A percentile compares a stretch with the other conserved stretches of the same genome.
phyloP scores from a whole-genome alignment of 2,329 filamentous ascomycete species.

The Neophaeococcomyces mojaviensis region DNA sequence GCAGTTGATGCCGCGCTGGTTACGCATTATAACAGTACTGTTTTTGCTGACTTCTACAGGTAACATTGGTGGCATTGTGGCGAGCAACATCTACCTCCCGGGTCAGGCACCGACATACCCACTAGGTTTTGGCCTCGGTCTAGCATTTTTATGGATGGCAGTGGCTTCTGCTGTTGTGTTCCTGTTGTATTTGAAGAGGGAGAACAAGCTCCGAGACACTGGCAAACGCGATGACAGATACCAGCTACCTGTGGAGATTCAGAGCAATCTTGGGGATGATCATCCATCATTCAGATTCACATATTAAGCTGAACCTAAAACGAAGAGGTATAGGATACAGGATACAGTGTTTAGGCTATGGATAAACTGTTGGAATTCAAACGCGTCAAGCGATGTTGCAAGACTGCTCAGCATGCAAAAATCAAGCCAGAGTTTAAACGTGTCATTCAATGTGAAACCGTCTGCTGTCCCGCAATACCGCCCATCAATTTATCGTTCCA shows the following conservation, averaged over 20 bases:
- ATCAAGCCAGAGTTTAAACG: too few species aligned
- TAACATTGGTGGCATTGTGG: slow-evolving; percentile 29
- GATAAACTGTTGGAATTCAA: too few species aligned
- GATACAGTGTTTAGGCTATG: too few species aligned
- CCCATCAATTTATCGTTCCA: too few species aligned
- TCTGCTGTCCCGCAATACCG: too few species aligned
- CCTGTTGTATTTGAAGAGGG: slow-evolving; percentile 27
- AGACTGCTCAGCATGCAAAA: too few species aligned
- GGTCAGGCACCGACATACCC: slow-evolving; percentile 31
- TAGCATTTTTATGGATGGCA: slow-evolving; percentile 31
- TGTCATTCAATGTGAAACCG: too few species aligned
- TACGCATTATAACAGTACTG: not conserved
- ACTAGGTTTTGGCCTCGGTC: slow-evolving; percentile 31
- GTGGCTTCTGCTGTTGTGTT: slow-evolving; percentile 27
- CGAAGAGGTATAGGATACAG: too few species aligned
- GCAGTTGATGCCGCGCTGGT: too few species aligned
- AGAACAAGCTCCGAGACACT: slow-evolving; percentile 27
- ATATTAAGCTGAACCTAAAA: slow-evolving; percentile 19
- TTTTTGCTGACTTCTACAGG: not conserved
- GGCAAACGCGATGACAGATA: slow-evolving; percentile 24
- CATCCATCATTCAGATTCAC: slow-evolving; percentile 30
- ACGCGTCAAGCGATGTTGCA: too few species aligned
- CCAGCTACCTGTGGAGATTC: slow-evolving; percentile 20
- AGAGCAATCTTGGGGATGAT: slow-evolving; percentile 29
- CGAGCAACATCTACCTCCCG: slow-evolving; percentile 34